These are phyloP conservation scores for Chlamydomonas applanata DNA, from an alignment of 139 green algal species.

Conservation along the genomic window DNA sequence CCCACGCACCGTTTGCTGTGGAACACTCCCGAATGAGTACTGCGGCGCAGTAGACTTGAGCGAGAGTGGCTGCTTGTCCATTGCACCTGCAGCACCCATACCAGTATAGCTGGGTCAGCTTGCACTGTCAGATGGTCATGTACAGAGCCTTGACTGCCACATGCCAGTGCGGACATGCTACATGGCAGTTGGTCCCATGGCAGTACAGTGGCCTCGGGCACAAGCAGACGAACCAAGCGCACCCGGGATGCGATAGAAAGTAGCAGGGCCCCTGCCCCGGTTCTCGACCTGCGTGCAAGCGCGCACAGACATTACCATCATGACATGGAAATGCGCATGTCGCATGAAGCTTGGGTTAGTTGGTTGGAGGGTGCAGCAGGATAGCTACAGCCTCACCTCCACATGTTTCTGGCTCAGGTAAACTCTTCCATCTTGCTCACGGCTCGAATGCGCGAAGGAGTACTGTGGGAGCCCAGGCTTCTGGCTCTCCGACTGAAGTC, in stretches of 20 bases:
- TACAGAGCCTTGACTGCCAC: too few species aligned
- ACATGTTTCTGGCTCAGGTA: too few species aligned
- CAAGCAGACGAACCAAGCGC: too few species aligned
- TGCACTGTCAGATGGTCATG: too few species aligned
- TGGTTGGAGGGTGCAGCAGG: too few species aligned
- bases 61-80: constrained; percentile 15
- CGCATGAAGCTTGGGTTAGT: neutral
- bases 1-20: constrained; percentile 9
- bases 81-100: neutral
- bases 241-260: constrained; percentile 20
- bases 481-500: neutral
- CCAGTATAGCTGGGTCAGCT: too few species aligned
- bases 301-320: too few species aligned
- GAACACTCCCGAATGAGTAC: constrained; percentile 9
- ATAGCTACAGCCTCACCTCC: neutral
- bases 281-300: constrained; percentile 24
- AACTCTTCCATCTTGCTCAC: neutral
- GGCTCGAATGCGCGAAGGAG: neutral
- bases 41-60: constrained; percentile 6
- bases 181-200: too few species aligned
- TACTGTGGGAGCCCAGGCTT: neutral
- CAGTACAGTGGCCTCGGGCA: too few species aligned
- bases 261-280: constrained; percentile 11
- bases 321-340: neutral
- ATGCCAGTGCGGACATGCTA: too few species aligned